Conservation (phyloP, 345 rosid genomes). For the Crucihimalaya himalaica region DNA sequence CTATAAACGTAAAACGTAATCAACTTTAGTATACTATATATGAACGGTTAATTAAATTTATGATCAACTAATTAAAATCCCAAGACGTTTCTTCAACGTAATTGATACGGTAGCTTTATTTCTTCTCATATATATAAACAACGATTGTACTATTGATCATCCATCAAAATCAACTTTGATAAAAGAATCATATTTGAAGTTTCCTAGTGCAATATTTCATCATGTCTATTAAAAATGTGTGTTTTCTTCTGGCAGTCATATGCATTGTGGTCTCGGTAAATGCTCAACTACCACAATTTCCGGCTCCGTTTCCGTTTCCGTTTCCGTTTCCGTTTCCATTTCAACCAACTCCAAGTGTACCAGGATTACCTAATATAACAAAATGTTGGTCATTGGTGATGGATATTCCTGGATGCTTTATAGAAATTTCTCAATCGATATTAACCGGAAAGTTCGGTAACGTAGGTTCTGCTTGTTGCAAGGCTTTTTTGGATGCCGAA, state of each 20-base stretch:
- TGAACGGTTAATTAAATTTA: not conserved
- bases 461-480: slow-evolving; percentile 7
- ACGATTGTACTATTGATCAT: not conserved
- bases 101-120: not conserved
- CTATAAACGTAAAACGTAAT: not conserved
- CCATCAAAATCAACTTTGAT: not conserved
- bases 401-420: not conserved
- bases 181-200: not conserved
- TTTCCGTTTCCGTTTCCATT: not conserved
- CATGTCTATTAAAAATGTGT: not conserved
- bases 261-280: not conserved
- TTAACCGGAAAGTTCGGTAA: not conserved
- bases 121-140: slow-evolving; percentile 14
- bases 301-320: not conserved
- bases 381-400: not conserved
- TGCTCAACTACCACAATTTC: slow-evolving; percentile 13
- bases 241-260: not conserved
- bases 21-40: no score
- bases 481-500: not conserved
- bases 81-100: not conserved
- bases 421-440: slow-evolving; percentile 7
- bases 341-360: not conserved
- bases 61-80: not conserved
- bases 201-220: not conserved
- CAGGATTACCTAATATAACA: not conserved